phyloP scores from a whole-genome alignment of 345 rosid species.

The Syzygium aromaticum region DNA sequence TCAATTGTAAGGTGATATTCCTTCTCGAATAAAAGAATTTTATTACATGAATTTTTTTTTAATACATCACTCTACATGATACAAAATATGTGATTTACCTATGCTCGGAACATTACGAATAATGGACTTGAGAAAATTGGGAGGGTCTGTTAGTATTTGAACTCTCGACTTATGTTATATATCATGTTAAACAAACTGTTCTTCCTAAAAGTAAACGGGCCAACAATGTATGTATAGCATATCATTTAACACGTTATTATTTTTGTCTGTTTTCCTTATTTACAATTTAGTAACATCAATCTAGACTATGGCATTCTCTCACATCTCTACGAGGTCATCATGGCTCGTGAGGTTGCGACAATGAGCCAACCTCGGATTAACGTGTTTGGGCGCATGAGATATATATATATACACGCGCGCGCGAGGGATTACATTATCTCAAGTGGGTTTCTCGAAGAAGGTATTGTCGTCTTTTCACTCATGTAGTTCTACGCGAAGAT shows the following conservation, averaged over 20 bases:
- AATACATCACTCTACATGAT: not conserved
- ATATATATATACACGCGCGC: too few relatives aligned
- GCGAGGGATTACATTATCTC: not conserved
- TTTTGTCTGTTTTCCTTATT: not conserved
- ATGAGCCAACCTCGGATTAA: too few relatives aligned
- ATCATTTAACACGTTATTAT: not conserved
- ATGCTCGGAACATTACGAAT: accelerated
- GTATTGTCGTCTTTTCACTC: not conserved
- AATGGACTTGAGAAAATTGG: not conserved
- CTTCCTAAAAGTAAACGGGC: not conserved
- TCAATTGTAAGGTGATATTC: not conserved
- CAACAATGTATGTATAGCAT: not conserved
- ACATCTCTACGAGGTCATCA: too few relatives aligned
- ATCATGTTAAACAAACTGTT: not conserved
- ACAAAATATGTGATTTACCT: not conserved
- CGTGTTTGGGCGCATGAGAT: not conserved
- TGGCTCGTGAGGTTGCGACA: too few relatives aligned
- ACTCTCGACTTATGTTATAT: not conserved
- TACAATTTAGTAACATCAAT: not conserved
- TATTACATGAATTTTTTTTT: not conserved
- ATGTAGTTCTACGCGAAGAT: not conserved
- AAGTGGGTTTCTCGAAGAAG: not conserved
- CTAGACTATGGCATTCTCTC: too few relatives aligned
- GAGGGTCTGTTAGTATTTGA: not conserved
- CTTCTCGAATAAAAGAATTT: not conserved